phyloP scores from a whole-genome alignment of 2,329 filamentous ascomycete species.

The Aschersonia sp. region DNA sequence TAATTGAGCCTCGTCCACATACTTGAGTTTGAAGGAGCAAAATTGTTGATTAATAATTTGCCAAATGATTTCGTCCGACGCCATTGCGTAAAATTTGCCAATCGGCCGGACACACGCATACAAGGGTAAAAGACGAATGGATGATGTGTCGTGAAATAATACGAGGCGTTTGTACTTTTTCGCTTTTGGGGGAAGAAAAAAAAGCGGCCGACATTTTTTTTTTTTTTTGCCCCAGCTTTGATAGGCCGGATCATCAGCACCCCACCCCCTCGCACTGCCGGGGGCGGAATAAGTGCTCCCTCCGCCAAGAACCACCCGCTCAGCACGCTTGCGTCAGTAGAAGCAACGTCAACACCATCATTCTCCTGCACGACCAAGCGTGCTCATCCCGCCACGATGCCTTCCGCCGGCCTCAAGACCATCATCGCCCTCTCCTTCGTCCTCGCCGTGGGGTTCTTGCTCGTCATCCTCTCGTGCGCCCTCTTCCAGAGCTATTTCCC shows the following conservation, averaged over 20 bases:
- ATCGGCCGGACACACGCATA: no score
- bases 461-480: slow-evolving; percentile 95
- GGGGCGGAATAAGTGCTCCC: not conserved
- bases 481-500: slow-evolving; percentile 92
- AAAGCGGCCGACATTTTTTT: not conserved
- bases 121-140: no score
- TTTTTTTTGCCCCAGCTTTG: slow-evolving; percentile 9
- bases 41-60: slow-evolving; percentile 92
- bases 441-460: slow-evolving; percentile 94
- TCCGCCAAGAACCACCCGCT: not conserved
- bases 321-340: not conserved
- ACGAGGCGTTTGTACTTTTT: no score
- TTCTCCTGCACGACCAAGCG: not conserved
- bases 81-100: slow-evolving; percentile 37
- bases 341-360: no score
- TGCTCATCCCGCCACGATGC: slow-evolving; percentile 28
- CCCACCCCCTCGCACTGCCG: no score
- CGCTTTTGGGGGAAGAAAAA: not conserved
- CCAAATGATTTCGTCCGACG: slow-evolving; percentile 96
- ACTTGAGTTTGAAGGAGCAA: slow-evolving; percentile 92
- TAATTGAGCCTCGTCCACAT: slow-evolving; percentile 19
- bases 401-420: slow-evolving; percentile 87
- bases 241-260: slow-evolving; percentile 3
- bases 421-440: slow-evolving; percentile 99
- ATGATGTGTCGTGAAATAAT: no score